Evolutionary conservation across 352 stramenopile species (phyloP), one percentile per base, ranked within the genome.

Genomic region (Peronospora tabacina): DNA sequence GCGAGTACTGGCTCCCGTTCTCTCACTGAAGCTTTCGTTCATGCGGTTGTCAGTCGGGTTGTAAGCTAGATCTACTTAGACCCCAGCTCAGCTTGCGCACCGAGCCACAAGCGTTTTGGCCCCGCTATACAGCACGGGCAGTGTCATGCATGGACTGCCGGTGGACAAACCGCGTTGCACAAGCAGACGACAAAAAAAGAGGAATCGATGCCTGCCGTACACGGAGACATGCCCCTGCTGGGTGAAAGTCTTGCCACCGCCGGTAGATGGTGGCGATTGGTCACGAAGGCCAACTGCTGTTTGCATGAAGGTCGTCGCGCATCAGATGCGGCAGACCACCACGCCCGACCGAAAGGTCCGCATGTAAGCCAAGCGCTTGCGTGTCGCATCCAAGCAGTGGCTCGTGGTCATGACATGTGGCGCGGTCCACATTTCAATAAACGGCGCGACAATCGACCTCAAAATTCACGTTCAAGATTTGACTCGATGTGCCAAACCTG

Each of bases 161-260:
- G 0, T 32, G 28, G 11, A 32, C 28, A 8, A 2, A 32, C 7
- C 28, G 28, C 28, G 28, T 61, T 52, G 58, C 62, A 52, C 41
- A 58, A 44, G 36, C 26, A n/a, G 33, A 19, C 8, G 13, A 43
- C 52, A 58, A 37, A 58, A 51, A 51, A 28, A 16, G 52, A 40
- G 45, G 40, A 7, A 11, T 17, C 19, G 57, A 65, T 65, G 57
- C 61, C 57, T 65, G 57, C 52, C 22, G 10, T 47, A 54, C 34
- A 30, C 44, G 43, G 33, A 67, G 59, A 67, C 49, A 44, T 44
- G 58, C 2, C 6, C 0, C 17, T 11, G 7, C 12, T 38, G 24
- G 39, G 53, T 30, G 60, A 54, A 67, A 67, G 58, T 66, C 40
- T 46, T 35, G 53, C 42, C 43, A 62, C 52, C 30, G 37, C 13